Evolutionary conservation across 176 grass and related monocot species (phyloP), one percentile per base, ranked within the genome.

Genomic region (Phragmites australis): DNA sequence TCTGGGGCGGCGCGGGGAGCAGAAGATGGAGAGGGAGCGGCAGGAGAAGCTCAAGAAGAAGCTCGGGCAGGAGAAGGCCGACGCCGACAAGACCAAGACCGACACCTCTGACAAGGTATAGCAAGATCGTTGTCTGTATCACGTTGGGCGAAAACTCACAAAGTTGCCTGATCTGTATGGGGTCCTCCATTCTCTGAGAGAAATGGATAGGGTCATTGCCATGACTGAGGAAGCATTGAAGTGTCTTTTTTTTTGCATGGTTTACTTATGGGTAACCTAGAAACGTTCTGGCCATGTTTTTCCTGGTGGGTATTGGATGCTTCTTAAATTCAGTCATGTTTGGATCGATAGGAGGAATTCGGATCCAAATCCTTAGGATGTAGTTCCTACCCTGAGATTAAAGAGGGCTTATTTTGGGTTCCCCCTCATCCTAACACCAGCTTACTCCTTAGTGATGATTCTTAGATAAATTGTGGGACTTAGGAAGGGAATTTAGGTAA

Each of bases 21-120:
- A 91, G 93, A 97, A 93, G 82, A 89, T 92, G 90, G 93, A 97
- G 93, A 87, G 54, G 88, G 90, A 97, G 77, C 88, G 77, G 40
- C 52, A n/a, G 83, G 93, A 97, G 80, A 97, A 91, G 77, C 83
- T 85, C 42, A 91, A 84, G 88, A 92, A 81, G 71, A 75, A 87
- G 83, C 70, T 37, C 1, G 88, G 89, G 56, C 60, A 86, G 75
- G 85, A 90, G 73, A 90, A 90, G 64, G 13, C 82, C 6, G 41
- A 34, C 48, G 77, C 87, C 6, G 75, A 77, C 21, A 86, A 93
- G 55, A n/a, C 14, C 45, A 81, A 80, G 50, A 64, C 76, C 21
- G 34, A 21, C 18, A 34, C 54, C 2, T 32, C 70, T 21, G 82
- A 68, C 76, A 89, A 89, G 87, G 87, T 85, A 69, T 31, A 2